Base-by-base conservation (phyloP, 371 early-diverging fungal species). In the Aphelidium insulamus region DNA sequence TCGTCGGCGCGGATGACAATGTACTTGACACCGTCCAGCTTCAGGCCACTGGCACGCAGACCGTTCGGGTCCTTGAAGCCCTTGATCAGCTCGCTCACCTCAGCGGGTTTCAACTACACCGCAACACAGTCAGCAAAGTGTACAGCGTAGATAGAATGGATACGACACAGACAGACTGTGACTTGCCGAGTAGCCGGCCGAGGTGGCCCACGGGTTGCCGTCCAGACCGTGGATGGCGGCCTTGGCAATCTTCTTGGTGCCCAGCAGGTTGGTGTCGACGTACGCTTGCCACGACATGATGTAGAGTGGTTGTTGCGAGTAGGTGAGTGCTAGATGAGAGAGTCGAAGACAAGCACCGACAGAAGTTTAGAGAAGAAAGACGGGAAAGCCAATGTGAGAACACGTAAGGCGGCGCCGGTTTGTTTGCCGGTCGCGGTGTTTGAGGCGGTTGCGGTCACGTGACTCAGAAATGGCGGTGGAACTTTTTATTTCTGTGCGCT, bases 221-320 rank as follows among this genome's bases (percentile, higher is more conserved):
- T 76, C 69, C 33, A 57, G 66, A 41, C 90, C 85, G 46, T 59
- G 63, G 54, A 90, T 85, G 44, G 72, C 77, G 23, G 62, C 81
- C 43, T 66, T 48, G 41, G 45, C 19, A 35, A 88, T 66, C 41
- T 69, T 62, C 24, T 69, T 67, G 38, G 79, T 76, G 27, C 64
- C 79, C 37, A 82, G 42, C 29, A 90, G 70, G 61, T 75, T 72
- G 50, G 21, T 48, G 52, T 84, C 83, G 42, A 85, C 80, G 65
- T 84, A 84, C 40, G 62, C 36, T 64, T 81, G 75, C 80, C 81
- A 82, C 48, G 73, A 73, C 81, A 71, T 73, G 46, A 32, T 64
- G 47, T 38, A 23, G 27, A 27, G 11, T 27, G 24, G n/a, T n/a
- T n/a, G n/a, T n/a, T n/a, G n/a, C n/a, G n/a, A n/a, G n/a, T n/a